Evolutionary conservation across 2,329 filamentous ascomycete genomes (phyloP).

Genomic region (Harringtonia lauricola): DNA sequence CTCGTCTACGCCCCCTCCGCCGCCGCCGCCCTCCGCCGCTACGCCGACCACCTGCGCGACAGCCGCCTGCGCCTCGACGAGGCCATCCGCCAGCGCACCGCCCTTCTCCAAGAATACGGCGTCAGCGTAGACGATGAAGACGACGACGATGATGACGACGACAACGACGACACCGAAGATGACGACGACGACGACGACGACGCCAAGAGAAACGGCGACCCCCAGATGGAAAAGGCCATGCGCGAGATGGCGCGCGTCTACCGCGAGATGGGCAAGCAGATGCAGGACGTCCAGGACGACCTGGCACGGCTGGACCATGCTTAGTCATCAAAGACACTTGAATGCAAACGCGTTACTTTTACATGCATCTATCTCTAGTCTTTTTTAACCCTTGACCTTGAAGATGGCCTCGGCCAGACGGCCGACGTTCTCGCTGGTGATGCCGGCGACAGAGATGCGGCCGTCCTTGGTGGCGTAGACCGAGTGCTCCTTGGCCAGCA

Average conservation of each 20-base stretch:
- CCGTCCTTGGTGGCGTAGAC: conserved; percentile 95
- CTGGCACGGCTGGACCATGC: conserved; percentile 24
- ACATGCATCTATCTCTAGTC: not conserved
- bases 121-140: conserved; percentile 21
- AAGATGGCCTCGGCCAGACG: conserved; percentile 75
- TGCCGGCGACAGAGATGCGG: conserved; percentile 76
- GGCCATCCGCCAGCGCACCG: conserved; percentile 26
- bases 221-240: conserved; percentile 36
- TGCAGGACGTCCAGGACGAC: conserved; percentile 38
- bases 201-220: conserved; percentile 14
- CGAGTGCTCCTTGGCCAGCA: conserved; percentile 86
- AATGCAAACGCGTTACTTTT: not conserved
- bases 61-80: conserved; percentile 34
- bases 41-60: conserved; percentile 37
- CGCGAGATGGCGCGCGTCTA: conserved; percentile 42
- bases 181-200: conserved; percentile 26
- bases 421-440: conserved; percentile 68
- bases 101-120: conserved; percentile 38
- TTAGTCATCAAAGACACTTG: no score
- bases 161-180: conserved; percentile 35
- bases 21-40: conserved; percentile 31
- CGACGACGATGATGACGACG: conserved; percentile 12
- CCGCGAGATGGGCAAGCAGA: conserved; percentile 35
- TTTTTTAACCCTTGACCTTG: conserved; percentile 59
- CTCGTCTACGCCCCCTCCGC: conserved; percentile 35